Evolutionary conservation across 2,329 filamentous ascomycete species (phyloP).

Genomic region (Xylariaceae sp.): DNA sequence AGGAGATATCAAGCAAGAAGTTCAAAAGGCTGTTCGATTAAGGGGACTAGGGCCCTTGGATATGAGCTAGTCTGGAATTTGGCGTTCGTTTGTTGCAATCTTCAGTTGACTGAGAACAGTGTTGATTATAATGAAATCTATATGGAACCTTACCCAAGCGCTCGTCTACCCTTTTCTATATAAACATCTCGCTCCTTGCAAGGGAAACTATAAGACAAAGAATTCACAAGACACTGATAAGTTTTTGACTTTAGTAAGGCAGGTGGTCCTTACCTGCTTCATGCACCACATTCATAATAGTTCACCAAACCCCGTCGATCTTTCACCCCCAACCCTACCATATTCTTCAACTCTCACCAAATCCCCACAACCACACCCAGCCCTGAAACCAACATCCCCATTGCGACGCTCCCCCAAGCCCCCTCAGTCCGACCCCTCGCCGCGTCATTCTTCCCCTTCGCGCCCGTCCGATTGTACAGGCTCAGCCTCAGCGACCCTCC

Average conservation of each 20-base stretch:
- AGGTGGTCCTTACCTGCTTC: neutral
- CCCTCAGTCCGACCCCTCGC: neutral
- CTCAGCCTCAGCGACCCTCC: conserved; percentile 58
- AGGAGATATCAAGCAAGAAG: conserved; percentile 51
- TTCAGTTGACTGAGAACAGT: conserved; percentile 10
- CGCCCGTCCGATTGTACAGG: conserved; percentile 45
- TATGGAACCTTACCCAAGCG: neutral
- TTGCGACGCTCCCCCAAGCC: neutral
- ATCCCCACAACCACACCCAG: conserved; percentile 7
- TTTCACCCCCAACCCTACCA: neutral
- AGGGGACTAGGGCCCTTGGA: conserved; percentile 63
- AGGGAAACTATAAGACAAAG: too few relatives aligned
- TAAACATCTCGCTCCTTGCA: too few relatives aligned
- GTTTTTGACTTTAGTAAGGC: neutral
- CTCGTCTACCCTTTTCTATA: too few relatives aligned
- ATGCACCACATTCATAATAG: neutral
- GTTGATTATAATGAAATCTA: conserved; percentile 7
- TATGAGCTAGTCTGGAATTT: conserved; percentile 40
- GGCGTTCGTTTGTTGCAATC: neutral
- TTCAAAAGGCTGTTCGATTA: conserved; percentile 61
- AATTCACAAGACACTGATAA: neutral
- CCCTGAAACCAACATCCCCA: conserved; percentile 3
- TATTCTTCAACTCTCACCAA: neutral
- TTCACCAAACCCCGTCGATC: neutral
- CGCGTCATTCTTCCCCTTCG: neutral